phyloP scores from a whole-genome alignment of 371 early-diverging fungal genomes.

The Mucor plumbeus region DNA sequence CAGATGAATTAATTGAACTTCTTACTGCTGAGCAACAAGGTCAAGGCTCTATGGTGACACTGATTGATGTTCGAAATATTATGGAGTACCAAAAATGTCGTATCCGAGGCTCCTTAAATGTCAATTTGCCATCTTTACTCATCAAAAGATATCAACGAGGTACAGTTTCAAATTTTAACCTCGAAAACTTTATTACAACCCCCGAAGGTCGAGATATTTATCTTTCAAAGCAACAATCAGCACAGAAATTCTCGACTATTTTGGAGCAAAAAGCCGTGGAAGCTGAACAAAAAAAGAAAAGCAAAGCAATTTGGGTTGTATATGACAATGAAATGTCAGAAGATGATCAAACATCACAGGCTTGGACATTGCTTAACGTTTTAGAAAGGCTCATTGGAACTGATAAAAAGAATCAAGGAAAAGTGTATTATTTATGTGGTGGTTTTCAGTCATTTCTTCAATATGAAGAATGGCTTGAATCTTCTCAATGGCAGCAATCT shows the following conservation, averaged over 20 bases:
- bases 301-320: slow-evolving; percentile 48
- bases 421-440: slow-evolving; percentile 40
- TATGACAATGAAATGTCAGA: slow-evolving; percentile 64
- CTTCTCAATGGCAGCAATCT: background rate
- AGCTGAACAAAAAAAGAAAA: slow-evolving; percentile 25
- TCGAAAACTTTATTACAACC: slow-evolving; percentile 70
- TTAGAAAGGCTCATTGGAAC: slow-evolving; percentile 46
- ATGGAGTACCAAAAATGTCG: slow-evolving; percentile 48
- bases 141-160: slow-evolving; percentile 67
- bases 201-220: slow-evolving; percentile 60
- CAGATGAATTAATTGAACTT: slow-evolving; percentile 26
- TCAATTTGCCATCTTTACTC: slow-evolving; percentile 65
- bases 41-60: slow-evolving; percentile 22
- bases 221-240: slow-evolving; percentile 10
- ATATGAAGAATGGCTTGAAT: slow-evolving; percentile 15
- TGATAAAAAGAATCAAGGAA: slow-evolving; percentile 23
- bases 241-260: slow-evolving; percentile 15
- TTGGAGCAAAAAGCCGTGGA: slow-evolving; percentile 35
- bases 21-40: slow-evolving; percentile 13
- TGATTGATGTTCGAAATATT: slow-evolving; percentile 56
- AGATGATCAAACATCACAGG: slow-evolving; percentile 52
- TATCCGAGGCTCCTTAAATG: slow-evolving; percentile 57
- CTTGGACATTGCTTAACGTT: slow-evolving; percentile 67
- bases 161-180: slow-evolving; percentile 60
- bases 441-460: slow-evolving; percentile 44